These are phyloP conservation scores for Pythium graminicola DNA, from an alignment of 352 stramenopile genomes.

Conservation along the genomic window DNA sequence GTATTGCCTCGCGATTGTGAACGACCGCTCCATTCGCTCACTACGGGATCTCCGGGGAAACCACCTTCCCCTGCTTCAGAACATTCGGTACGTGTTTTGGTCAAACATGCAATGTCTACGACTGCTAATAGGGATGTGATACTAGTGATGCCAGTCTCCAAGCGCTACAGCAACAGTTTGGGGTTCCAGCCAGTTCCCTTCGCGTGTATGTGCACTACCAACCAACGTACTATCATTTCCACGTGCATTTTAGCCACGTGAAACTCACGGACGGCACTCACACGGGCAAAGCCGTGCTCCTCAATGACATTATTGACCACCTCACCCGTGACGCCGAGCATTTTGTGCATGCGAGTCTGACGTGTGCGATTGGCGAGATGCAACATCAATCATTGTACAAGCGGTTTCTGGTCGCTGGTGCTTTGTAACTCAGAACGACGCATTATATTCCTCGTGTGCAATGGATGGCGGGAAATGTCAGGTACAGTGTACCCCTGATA, in stretches of 20 bases:
- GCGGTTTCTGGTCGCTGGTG: neutral
- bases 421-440: neutral
- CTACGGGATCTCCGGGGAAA: constrained; percentile 60
- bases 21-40: constrained; percentile 65
- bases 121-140: too few species aligned
- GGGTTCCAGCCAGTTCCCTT: constrained; percentile 42
- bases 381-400: constrained; percentile 76
- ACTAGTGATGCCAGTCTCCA: constrained; percentile 41
- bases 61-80: constrained; percentile 61
- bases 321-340: constrained; percentile 50
- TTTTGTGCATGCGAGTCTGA: constrained; percentile 69
- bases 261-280: constrained; percentile 73
- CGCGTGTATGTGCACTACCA: constrained; percentile 87
- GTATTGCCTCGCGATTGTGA: constrained; percentile 77
- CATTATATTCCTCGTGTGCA: too few species aligned
- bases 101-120: too few species aligned
- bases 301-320: constrained; percentile 84
- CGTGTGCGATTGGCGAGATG: constrained; percentile 69
- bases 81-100: constrained; percentile 45
- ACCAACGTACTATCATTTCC: constrained; percentile 86
- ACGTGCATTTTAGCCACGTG: constrained; percentile 83
- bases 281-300: constrained; percentile 73
- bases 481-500: neutral
- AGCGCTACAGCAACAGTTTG: constrained; percentile 50
- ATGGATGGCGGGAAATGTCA: too few species aligned